Conservation (phyloP, 352 stramenopile species). For the Pythium pyrilobum region DNA sequence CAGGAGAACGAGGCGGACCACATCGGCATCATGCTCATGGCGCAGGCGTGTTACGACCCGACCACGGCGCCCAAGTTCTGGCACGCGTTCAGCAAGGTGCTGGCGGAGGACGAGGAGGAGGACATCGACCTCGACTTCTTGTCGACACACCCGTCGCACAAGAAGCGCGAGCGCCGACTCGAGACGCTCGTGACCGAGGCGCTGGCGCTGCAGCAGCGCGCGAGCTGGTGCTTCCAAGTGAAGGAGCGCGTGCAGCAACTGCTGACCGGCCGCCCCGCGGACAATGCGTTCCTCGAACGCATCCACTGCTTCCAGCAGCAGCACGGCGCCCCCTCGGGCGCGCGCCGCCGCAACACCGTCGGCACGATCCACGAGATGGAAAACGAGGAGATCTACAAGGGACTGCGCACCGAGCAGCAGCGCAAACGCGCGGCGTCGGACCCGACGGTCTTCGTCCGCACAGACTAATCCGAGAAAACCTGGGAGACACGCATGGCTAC, state of each 20-base stretch:
- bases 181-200: conserved; percentile 38
- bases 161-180: conserved; percentile 45
- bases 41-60: conserved; percentile 66
- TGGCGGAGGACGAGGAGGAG: conserved; percentile 22
- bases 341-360: conserved; percentile 32
- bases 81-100: conserved; percentile 33
- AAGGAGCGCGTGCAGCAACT: conserved; percentile 51
- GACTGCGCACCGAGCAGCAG: conserved; percentile 18
- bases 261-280: conserved; percentile 20
- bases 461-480: background rate
- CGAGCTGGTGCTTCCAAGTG: conserved; percentile 53
- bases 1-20: conserved; percentile 66
- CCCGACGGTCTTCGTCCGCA: background rate
- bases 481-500: too few species aligned
- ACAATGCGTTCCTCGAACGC: conserved; percentile 37
- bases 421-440: background rate
- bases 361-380: conserved; percentile 52
- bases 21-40: conserved; percentile 76
- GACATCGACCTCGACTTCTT: conserved; percentile 47
- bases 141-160: conserved; percentile 62
- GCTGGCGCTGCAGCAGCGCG: conserved; percentile 31
- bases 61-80: conserved; percentile 43
- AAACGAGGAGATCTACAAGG: conserved; percentile 51
- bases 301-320: conserved; percentile 24
- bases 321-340: too few species aligned